phyloP scores from a whole-genome alignment of 2,329 filamentous ascomycete species.

The Arthrinium phaeospermum region DNA sequence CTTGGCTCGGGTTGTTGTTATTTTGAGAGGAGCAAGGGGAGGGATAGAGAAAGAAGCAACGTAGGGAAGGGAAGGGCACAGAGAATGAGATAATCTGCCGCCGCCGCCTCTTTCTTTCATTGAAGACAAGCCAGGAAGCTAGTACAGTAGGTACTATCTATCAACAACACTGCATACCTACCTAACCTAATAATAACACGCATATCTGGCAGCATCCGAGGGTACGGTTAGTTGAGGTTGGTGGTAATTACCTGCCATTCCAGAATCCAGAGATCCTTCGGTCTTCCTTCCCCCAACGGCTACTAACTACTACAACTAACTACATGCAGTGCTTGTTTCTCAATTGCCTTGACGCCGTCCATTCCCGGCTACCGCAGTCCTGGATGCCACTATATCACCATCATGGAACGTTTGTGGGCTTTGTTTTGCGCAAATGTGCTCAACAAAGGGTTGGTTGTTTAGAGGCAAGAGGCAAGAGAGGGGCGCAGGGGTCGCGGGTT shows the following conservation, averaged over 20 bases:
- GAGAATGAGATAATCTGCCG: background rate
- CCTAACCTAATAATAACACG: too few species aligned
- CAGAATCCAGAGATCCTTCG: background rate
- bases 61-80: too few species aligned
- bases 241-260: background rate
- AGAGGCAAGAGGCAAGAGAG: too few species aligned
- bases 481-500: background rate
- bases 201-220: background rate
- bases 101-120: background rate
- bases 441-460: background rate
- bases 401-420: background rate
- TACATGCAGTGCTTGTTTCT: background rate
- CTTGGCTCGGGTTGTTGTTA: background rate
- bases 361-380: background rate
- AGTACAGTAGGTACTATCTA: background rate
- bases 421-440: constrained; percentile 20
- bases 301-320: background rate
- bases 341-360: background rate
- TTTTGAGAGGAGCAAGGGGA: background rate
- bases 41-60: background rate
- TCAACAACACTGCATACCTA: background rate
- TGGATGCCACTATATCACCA: background rate
- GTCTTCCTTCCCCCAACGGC: background rate
- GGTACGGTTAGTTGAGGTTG: background rate
- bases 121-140: background rate